Conservation (phyloP, 2,329 filamentous ascomycete species). For the Botrytis medusae region DNA sequence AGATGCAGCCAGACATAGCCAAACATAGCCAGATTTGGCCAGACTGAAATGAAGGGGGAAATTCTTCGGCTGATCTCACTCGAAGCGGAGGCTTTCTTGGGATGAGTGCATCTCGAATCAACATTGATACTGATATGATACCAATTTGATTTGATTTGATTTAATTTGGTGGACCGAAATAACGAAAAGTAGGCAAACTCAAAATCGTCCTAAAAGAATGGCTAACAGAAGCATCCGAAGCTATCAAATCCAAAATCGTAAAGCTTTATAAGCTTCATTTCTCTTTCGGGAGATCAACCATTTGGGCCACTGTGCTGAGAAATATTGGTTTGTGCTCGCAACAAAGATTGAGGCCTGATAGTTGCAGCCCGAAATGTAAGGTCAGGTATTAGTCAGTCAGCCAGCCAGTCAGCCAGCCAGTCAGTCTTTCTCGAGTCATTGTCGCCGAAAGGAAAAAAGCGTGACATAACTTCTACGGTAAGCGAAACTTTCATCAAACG, state of each 20-base stretch:
- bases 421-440: neutral
- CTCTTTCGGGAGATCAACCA: neutral
- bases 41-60: constrained; percentile 5
- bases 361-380: neutral
- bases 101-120: neutral
- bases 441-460: neutral
- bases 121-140: neutral
- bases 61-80: neutral
- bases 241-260: neutral
- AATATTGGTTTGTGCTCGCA: neutral
- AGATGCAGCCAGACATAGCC: neutral
- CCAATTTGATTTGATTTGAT: neutral
- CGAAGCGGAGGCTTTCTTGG: neutral
- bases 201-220: neutral
- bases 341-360: neutral
- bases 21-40: neutral
- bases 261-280: constrained; percentile 6
- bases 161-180: neutral
- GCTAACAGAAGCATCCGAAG: neutral
- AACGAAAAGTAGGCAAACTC: neutral
- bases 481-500: neutral
- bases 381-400: too few relatives aligned
- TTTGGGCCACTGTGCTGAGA: neutral
- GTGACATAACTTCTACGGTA: constrained; percentile 1
- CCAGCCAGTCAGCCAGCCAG: too few relatives aligned